phyloP scores from a whole-genome alignment of 306 rosid genomes.

The Pyrus pyrifolia region DNA sequence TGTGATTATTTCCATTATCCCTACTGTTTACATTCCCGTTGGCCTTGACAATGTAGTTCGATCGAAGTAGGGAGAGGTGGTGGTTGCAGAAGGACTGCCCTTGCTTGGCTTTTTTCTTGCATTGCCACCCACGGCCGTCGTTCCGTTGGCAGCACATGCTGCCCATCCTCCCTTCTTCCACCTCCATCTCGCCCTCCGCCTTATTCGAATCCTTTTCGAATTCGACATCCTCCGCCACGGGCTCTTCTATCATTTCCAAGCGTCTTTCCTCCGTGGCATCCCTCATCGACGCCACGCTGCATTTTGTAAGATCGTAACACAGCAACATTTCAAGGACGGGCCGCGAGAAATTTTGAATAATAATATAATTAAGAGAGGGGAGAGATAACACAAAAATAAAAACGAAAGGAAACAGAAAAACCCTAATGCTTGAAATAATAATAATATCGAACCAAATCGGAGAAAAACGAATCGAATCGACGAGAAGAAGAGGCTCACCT shows the following conservation, averaged over 20 bases:
- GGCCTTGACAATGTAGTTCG: slow-evolving; percentile 2
- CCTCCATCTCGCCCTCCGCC: background rate
- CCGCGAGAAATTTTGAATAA: background rate
- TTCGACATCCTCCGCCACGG: background rate
- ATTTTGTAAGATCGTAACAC: background rate
- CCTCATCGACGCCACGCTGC: slow-evolving; percentile 57
- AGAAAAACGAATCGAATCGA: slow-evolving; percentile 9
- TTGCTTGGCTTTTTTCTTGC: slow-evolving; percentile 30
- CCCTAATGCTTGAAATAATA: slow-evolving; percentile 40
- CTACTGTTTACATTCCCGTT: background rate
- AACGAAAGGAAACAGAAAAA: slow-evolving; percentile 13
- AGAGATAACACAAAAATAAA: background rate
- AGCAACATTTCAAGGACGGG: background rate
- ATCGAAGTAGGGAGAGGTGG: slow-evolving; percentile 28
- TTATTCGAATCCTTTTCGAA: background rate
- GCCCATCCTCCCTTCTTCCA: background rate
- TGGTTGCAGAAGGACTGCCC: slow-evolving; percentile 35
- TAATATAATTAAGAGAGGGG: background rate
- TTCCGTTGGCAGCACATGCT: slow-evolving; percentile 10
- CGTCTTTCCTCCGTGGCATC: slow-evolving; percentile 16
- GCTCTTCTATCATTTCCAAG: slow-evolving; percentile 3
- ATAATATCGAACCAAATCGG: background rate
- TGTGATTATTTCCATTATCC: background rate
- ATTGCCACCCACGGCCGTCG: slow-evolving; percentile 38
- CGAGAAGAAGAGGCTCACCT: slow-evolving; percentile 35